Evolutionary conservation across 2,329 filamentous ascomycete genomes (phyloP).

Genomic region (Aspergillus spinulosporus): DNA sequence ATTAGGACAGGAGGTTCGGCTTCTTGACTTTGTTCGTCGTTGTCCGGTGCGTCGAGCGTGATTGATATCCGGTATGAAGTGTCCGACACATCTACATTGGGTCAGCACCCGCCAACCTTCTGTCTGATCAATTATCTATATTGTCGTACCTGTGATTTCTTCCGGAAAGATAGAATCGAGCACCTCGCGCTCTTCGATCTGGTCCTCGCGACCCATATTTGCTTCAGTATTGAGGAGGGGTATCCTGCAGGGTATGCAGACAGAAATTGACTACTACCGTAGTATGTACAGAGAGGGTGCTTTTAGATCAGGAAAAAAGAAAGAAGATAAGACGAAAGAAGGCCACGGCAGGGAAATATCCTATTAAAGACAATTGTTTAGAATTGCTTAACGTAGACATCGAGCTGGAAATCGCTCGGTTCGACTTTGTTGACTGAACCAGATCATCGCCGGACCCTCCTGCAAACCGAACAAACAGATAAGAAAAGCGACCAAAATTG

Average conservation of each 20-base stretch:
- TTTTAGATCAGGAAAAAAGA: too few relatives aligned
- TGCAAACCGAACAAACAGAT: constrained; percentile 46
- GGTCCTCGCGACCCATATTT: constrained; percentile 69
- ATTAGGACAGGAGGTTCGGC: constrained; percentile 68
- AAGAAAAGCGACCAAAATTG: constrained; percentile 32
- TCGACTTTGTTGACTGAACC: constrained; percentile 20
- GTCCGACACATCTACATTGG: constrained; percentile 74
- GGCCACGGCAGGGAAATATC: not conserved
- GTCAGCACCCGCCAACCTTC: not conserved
- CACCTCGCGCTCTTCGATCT: constrained; percentile 93
- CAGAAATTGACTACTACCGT: not conserved
- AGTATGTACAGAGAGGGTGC: not conserved
- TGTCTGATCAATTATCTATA: not conserved
- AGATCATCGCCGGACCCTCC: constrained; percentile 31
- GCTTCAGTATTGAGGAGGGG: constrained; percentile 31
- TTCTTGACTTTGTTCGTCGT: constrained; percentile 56
- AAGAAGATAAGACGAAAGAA: too few relatives aligned
- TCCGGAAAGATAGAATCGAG: constrained; percentile 98
- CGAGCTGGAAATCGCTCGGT: constrained; percentile 2
- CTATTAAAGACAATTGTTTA: not conserved
- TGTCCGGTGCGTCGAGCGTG: constrained; percentile 72
- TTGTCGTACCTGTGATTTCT: constrained; percentile 77
- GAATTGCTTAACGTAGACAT: constrained; percentile 5
- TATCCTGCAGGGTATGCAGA: constrained; percentile 16
- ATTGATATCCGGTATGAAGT: constrained; percentile 85